A percentile compares a stretch with the other conserved stretches of the same genome.
phyloP scores from a whole-genome alignment of 306 rosid species.

The barrel medic (Medicago truncatula) region MtrunA17r5.0-ANR NC_053048.1:22779001-22779500 shows the following conservation, averaged over 20 bases:
- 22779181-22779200: neutral
- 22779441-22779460: slow-evolving; percentile 18
- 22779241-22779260: neutral
- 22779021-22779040: neutral
- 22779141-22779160: neutral
- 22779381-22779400: neutral
- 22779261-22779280: slow-evolving; percentile 45
- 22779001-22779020: neutral
- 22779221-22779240: slow-evolving; percentile 24
- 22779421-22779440: slow-evolving; percentile 20
- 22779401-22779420: slow-evolving; percentile 14
- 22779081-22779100: neutral
- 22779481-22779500: neutral
- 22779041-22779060: no score
- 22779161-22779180: neutral
- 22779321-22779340: slow-evolving; percentile 67
- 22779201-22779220: neutral
- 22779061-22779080: neutral
- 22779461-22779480: slow-evolving; percentile 5
- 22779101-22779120: neutral
- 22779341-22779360: slow-evolving; percentile 67
- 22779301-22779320: slow-evolving; percentile 70
- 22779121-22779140: neutral
- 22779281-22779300: slow-evolving; percentile 57
- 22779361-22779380: slow-evolving; percentile 24